Percentiles rank a stretch among this genome's conserved stretches.
These are phyloP conservation scores for Hemisphaericaspora lyxosophila DNA, from an alignment of 1,139 yeast species.

Conservation along the genomic window DNA sequence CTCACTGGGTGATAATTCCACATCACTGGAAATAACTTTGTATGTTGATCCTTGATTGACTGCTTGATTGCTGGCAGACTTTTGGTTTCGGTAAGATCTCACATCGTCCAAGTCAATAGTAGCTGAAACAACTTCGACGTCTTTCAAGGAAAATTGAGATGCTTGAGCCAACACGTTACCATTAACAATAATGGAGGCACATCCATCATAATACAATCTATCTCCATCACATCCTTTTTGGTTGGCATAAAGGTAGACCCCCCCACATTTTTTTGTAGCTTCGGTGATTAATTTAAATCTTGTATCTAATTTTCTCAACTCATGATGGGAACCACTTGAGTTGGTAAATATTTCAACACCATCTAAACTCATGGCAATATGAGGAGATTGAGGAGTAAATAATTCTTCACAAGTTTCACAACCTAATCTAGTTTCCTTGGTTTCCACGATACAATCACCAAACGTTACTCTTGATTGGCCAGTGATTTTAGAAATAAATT, in stretches of 20 bases:
- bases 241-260: conserved; percentile 87
- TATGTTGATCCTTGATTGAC: conserved; percentile 52
- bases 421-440: conserved; percentile 85
- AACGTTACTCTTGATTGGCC: conserved; percentile 68
- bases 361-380: conserved; percentile 84
- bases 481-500: conserved; percentile 57
- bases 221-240: conserved; percentile 99
- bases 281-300: conserved; percentile 82
- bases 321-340: conserved; percentile 96
- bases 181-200: conserved; percentile 90
- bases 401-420: conserved; percentile 97
- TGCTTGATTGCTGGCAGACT: conserved; percentile 81
- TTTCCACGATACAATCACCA: conserved; percentile 87
- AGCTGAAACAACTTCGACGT: conserved; percentile 91
- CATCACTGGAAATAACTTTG: conserved; percentile 59
- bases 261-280: conserved; percentile 96
- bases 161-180: conserved; percentile 93
- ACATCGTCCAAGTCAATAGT: conserved; percentile 93
- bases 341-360: conserved; percentile 96
- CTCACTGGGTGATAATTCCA: conserved; percentile 60
- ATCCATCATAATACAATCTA: conserved; percentile 92
- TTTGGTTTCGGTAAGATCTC: conserved; percentile 70
- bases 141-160: conserved; percentile 80
- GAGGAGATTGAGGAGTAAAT: conserved; percentile 95
- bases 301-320: conserved; percentile 81